These are phyloP conservation scores for Phaffomyces antillensis DNA, from an alignment of 805 yeast species.

Conservation along the genomic window DNA sequence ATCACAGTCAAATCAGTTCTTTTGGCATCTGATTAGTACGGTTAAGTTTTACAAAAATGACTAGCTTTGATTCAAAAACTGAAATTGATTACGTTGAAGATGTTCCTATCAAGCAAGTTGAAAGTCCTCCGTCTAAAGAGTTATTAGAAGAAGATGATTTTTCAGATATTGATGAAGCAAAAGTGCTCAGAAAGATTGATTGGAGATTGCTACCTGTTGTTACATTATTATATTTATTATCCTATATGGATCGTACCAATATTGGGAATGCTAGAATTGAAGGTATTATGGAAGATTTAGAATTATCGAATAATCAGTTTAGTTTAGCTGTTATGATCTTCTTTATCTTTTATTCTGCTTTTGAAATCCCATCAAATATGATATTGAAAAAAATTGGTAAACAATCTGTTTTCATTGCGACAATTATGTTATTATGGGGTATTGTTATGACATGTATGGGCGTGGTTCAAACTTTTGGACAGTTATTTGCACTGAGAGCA, in stretches of 20 bases:
- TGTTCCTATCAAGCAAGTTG: not conserved
- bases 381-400: constrained; percentile 15
- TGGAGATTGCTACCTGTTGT: constrained; percentile 33
- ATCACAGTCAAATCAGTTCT: too few relatives aligned
- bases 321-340: constrained; percentile 36
- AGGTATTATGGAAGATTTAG: constrained; percentile 34
- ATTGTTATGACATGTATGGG: constrained; percentile 39
- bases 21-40: too few relatives aligned
- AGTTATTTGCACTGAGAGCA: constrained; percentile 32
- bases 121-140: not conserved
- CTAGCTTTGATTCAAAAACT: constrained; percentile 1
- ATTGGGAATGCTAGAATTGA: constrained; percentile 50
- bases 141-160: constrained; percentile 1
- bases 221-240: constrained; percentile 33
- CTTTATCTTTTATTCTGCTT: constrained; percentile 33
- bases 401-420: constrained; percentile 40
- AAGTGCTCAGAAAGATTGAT: constrained; percentile 33
- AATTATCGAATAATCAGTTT: constrained; percentile 29
- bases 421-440: constrained; percentile 38
- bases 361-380: constrained; percentile 30
- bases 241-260: constrained; percentile 45
- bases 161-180: constrained; percentile 17
- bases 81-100: constrained; percentile 3
- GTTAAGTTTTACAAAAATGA: not conserved
- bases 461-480: constrained; percentile 28